phyloP scores from a whole-genome alignment of 345 rosid genomes.

The Rubroshorea leprosula region DNA sequence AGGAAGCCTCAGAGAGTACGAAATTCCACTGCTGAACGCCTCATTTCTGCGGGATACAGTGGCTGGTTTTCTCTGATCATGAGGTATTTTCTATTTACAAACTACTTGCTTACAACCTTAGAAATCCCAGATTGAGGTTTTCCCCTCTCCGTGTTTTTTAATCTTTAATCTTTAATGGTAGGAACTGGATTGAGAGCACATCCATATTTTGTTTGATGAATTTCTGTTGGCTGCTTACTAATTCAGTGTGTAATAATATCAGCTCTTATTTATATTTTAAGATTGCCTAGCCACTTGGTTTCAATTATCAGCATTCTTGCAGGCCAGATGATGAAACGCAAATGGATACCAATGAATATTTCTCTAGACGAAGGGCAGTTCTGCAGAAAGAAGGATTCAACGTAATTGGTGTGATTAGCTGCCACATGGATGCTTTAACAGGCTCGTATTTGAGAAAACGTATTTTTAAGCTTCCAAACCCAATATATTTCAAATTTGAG shows the following conservation, averaged over 20 bases:
- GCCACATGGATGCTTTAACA: constrained; percentile 62
- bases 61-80: constrained; percentile 61
- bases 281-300: not conserved
- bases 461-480: constrained; percentile 69
- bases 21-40: constrained; percentile 31
- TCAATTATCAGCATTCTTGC: constrained; percentile 8
- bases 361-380: constrained; percentile 28
- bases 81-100: constrained; percentile 41
- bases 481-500: constrained; percentile 23
- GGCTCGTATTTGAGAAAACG: constrained; percentile 34
- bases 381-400: constrained; percentile 34
- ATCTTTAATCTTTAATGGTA: too few relatives aligned
- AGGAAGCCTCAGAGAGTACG: constrained; percentile 38
- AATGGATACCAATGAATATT: constrained; percentile 31
- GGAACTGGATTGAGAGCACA: too few relatives aligned
- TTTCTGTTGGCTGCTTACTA: not conserved
- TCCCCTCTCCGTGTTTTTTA: too few relatives aligned
- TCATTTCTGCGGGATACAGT: constrained; percentile 48
- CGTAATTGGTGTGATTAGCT: constrained; percentile 47
- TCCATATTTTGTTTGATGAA: not conserved
- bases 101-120: too few relatives aligned
- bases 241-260: not conserved
- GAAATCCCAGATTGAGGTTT: too few relatives aligned
- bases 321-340: constrained; percentile 46
- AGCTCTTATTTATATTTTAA: not conserved